phyloP scores from a whole-genome alignment of 192 early-diverging fungal species.

The Rhizoclosmatium globosum region DNA sequence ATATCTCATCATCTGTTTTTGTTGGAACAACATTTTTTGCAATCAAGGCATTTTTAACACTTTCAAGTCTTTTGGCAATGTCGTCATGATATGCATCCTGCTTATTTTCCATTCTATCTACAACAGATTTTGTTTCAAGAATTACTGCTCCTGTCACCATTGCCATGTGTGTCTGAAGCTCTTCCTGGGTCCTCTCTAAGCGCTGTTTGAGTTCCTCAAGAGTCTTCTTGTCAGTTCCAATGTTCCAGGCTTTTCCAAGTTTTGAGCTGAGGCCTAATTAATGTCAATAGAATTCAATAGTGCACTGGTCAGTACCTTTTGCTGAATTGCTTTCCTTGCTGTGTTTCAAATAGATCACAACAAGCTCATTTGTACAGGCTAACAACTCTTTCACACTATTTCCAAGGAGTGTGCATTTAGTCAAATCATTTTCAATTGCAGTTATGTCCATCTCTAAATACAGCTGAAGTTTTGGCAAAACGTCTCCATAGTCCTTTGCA shows the following conservation, averaged over 20 bases:
- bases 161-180: background rate
- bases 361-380: background rate
- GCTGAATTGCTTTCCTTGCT: background rate
- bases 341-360: background rate
- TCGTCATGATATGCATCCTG: background rate
- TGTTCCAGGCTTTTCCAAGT: background rate
- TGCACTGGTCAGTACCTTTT: background rate
- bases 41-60: background rate
- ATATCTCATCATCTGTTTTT: background rate
- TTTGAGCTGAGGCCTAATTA: background rate
- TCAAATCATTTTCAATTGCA: background rate
- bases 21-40: background rate
- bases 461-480: background rate
- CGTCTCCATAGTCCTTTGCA: background rate
- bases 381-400: background rate
- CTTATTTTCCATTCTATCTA: background rate
- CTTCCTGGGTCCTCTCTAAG: background rate
- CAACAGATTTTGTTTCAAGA: background rate
- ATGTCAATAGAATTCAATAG: background rate
- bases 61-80: background rate
- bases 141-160: background rate
- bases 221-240: background rate
- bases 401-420: background rate
- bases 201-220: background rate
- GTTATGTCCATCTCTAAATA: background rate